A percentile compares a stretch with the other conserved stretches of the same genome.
Evolutionary conservation across 2,329 filamentous ascomycete species (phyloP).

Genomic region (Hirsutella rhossiliensis): DNA sequence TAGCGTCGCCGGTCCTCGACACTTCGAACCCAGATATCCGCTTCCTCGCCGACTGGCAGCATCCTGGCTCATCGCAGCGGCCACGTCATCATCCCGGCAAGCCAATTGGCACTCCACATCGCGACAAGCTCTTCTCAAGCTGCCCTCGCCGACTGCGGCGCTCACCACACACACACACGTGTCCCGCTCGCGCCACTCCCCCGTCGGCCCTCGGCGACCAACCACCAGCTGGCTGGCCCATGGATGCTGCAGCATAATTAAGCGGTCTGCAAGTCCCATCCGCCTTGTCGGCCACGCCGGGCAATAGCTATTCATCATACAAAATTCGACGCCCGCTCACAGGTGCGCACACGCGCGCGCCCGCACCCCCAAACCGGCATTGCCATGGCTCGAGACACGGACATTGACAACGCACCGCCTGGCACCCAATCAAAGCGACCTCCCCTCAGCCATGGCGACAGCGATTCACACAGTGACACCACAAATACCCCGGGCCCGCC

Average conservation of each 20-base stretch:
- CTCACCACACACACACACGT: constrained; percentile 1
- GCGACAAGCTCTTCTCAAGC: background rate
- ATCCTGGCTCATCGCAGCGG: background rate
- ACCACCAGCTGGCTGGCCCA: constrained; percentile 3
- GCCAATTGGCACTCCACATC: constrained; percentile 1
- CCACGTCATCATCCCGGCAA: background rate
- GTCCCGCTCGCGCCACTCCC: constrained; percentile 1
- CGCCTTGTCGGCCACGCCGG: background rate
- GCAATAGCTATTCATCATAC: constrained; percentile 1
- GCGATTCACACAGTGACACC: constrained; percentile 20
- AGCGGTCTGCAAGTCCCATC: constrained; percentile 2
- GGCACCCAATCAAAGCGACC: constrained; percentile 45
- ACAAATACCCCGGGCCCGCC: constrained; percentile 10
- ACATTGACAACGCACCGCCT: constrained; percentile 33
- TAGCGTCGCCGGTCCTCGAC: no score
- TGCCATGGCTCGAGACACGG: constrained; percentile 32
- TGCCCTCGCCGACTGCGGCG: background rate
- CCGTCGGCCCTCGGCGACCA: constrained; percentile 1
- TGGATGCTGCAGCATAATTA: constrained; percentile 4
- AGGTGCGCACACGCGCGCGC: background rate
- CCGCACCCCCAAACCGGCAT: background rate
- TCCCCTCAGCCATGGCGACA: constrained; percentile 23
- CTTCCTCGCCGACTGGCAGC: background rate
- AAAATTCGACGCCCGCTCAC: constrained; percentile 1
- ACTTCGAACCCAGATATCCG: no score